These are phyloP conservation scores for Aspergillus nomiae DNA, from an alignment of 2,329 filamentous ascomycete genomes.

Conservation along the genomic window DNA sequence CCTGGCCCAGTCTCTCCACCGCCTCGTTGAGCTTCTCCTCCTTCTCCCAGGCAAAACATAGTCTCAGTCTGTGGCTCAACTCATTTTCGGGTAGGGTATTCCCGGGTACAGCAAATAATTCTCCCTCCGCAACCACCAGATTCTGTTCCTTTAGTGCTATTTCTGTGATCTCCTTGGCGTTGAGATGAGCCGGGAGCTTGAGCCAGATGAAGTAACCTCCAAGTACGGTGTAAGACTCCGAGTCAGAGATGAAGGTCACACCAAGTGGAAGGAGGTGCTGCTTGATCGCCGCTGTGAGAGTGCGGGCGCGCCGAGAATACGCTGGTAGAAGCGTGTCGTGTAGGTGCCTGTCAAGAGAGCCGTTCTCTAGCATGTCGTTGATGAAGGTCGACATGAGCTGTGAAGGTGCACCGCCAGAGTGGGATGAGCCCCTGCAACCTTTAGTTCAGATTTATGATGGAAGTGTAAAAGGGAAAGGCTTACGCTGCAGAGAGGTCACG, in stretches of 20 bases:
- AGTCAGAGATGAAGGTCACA: slow-evolving; percentile 13
- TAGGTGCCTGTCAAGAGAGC: slow-evolving; percentile 56
- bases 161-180: slow-evolving; percentile 8
- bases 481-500: slow-evolving; percentile 58
- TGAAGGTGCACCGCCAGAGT: slow-evolving; percentile 58
- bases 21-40: slow-evolving; percentile 15
- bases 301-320: slow-evolving; percentile 9
- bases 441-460: slow-evolving; percentile 7
- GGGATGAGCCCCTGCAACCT: slow-evolving; percentile 27
- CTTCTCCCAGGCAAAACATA: slow-evolving; percentile 23
- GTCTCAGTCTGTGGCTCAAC: slow-evolving; percentile 9
- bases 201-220: slow-evolving; percentile 22
- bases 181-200: slow-evolving; percentile 13
- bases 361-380: slow-evolving; percentile 52
- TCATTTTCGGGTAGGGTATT: slow-evolving; percentile 39
- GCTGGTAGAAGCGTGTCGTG: slow-evolving; percentile 40
- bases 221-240: not conserved
- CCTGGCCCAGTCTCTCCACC: not conserved
- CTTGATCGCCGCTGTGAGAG: slow-evolving; percentile 12
- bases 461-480: slow-evolving; percentile 19
- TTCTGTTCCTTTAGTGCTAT: slow-evolving; percentile 10
- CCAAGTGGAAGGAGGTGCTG: slow-evolving; percentile 15
- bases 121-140: slow-evolving; percentile 11
- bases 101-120: slow-evolving; percentile 52
- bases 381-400: slow-evolving; percentile 60